These are phyloP conservation scores for Microcyclospora pomicola DNA, from an alignment of 2,329 filamentous ascomycete genomes.

Conservation along the genomic window DNA sequence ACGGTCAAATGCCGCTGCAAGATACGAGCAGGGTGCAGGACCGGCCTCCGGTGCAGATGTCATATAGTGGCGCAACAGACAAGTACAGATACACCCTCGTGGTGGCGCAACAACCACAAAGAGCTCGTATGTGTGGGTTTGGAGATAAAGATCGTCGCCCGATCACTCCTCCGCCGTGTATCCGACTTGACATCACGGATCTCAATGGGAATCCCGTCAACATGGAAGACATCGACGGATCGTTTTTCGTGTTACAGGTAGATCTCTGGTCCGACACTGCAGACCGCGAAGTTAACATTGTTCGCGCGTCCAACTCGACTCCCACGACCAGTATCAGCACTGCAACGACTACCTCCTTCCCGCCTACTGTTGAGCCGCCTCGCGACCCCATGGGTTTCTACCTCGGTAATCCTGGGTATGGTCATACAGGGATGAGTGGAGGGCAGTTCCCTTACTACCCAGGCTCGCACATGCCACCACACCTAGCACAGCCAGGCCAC, in stretches of 20 bases:
- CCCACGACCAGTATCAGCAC: conserved; percentile 62
- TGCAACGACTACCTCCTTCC: conserved; percentile 65
- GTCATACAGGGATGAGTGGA: background rate
- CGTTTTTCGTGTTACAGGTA: conserved; percentile 54
- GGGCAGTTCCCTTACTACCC: background rate
- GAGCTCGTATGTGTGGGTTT: conserved; percentile 97
- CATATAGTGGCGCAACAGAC: conserved; percentile 4
- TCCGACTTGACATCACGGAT: conserved; percentile 69
- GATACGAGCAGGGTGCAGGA: background rate
- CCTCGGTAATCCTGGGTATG: background rate
- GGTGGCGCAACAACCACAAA: conserved; percentile 79
- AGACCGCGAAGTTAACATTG: conserved; percentile 51
- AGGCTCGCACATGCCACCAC: conserved; percentile 1
- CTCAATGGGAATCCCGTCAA: conserved; percentile 69
- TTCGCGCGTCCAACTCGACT: conserved; percentile 49
- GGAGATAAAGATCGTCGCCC: conserved; percentile 97
- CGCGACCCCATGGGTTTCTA: background rate
- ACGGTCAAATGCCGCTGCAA: background rate
- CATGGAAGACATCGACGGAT: conserved; percentile 55
- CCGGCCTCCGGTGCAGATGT: conserved; percentile 3
- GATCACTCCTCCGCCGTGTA: conserved; percentile 89
- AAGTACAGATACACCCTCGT: conserved; percentile 16
- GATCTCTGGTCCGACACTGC: conserved; percentile 54
- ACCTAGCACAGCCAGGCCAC: conserved; percentile 1
- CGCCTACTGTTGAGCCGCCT: conserved; percentile 32